phyloP scores from a whole-genome alignment of 2,329 filamentous ascomycete species.

The Diaporthe ilicicola region DNA sequence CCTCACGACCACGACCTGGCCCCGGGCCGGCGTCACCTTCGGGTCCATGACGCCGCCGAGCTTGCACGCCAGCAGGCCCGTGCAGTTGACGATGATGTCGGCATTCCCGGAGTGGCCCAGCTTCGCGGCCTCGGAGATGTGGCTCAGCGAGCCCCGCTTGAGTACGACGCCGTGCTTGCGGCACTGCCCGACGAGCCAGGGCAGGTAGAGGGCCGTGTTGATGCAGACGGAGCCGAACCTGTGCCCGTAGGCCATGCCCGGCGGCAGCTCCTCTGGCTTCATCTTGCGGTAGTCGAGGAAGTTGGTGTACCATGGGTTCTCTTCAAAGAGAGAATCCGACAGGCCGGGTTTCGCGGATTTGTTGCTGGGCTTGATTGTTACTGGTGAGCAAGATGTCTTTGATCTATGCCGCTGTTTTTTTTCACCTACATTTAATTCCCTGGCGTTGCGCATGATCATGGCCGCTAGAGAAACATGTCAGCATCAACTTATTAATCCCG shows the following conservation, averaged over 20 bases:
- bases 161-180: slow-evolving; percentile 75
- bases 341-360: slow-evolving; percentile 55
- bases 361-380: not conserved
- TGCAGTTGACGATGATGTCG: slow-evolving; percentile 83
- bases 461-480: slow-evolving; percentile 48
- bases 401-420: not conserved
- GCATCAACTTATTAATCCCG: not conserved
- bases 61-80: slow-evolving; percentile 77
- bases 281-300: slow-evolving; percentile 76
- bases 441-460: slow-evolving; percentile 63
- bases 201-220: slow-evolving; percentile 87
- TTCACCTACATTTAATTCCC: slow-evolving; percentile 59
- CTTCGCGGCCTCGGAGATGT: slow-evolving; percentile 75
- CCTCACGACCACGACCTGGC: slow-evolving; percentile 84
- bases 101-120: slow-evolving; percentile 66
- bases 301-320: slow-evolving; percentile 77
- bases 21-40: slow-evolving; percentile 77
- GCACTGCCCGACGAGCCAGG: slow-evolving; percentile 85
- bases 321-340: slow-evolving; percentile 68
- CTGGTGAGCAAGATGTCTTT: not conserved
- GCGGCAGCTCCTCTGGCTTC: slow-evolving; percentile 63
- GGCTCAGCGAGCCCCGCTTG: slow-evolving; percentile 68
- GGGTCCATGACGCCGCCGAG: slow-evolving; percentile 85
- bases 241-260: slow-evolving; percentile 75
- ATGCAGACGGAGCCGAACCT: slow-evolving; percentile 89